A percentile compares a stretch with the other conserved stretches of the same genome.
Evolutionary conservation across 805 yeast species (phyloP).

Genomic region (Candida oleophila): DNA sequence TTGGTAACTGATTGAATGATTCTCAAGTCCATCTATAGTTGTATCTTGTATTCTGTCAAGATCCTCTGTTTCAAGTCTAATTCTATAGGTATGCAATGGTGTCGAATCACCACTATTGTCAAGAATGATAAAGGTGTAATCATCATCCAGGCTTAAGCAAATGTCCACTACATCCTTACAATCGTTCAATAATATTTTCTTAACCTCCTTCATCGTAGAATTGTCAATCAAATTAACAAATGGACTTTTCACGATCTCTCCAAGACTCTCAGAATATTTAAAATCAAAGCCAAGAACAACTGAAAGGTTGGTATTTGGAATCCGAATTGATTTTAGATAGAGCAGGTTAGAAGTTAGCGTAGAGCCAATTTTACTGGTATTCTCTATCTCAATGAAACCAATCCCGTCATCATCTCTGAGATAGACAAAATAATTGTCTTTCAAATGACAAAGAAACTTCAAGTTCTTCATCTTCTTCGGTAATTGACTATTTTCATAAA

Average conservation of each 20-base stretch:
- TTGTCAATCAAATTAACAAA: conserved; percentile 16
- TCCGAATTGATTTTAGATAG: conserved; percentile 14
- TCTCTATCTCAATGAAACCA: neutral
- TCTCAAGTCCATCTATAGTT: neutral
- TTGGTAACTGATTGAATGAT: neutral
- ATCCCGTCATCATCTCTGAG: neutral
- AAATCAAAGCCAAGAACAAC: conserved; percentile 17
- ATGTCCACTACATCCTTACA: conserved; percentile 18
- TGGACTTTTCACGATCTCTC: conserved; percentile 13
- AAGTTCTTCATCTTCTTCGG: neutral
- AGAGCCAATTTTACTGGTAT: neutral
- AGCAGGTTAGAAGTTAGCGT: conserved; percentile 15
- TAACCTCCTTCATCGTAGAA: conserved; percentile 12
- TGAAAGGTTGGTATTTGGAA: conserved; percentile 11
- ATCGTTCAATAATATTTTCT: conserved; percentile 1
- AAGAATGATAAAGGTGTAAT: conserved; percentile 14
- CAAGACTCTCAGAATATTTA: conserved; percentile 10
- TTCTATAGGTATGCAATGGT: neutral
- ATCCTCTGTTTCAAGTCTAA: neutral
- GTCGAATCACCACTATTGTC: conserved; percentile 10
- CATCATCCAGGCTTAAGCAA: conserved; percentile 5
- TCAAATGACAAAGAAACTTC: neutral
- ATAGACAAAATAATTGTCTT: no score
- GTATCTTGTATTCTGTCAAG: conserved; percentile 8
- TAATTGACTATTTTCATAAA: conserved; percentile 7